Evolutionary conservation across 257 asterid species (phyloP).

Genomic region (Plantago major): DNA sequence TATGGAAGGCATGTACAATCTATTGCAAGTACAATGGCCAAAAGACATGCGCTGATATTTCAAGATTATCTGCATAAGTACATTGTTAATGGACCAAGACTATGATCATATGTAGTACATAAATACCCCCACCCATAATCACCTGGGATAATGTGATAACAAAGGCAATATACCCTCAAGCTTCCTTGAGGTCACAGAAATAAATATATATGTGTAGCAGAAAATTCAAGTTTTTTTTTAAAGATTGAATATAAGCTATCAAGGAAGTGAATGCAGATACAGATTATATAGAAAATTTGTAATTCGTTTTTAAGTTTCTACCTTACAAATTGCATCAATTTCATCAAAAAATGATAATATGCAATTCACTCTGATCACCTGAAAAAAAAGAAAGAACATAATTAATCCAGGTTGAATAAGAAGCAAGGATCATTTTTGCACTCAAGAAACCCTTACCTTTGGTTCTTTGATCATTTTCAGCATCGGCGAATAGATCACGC

Average conservation of each 20-base stretch:
- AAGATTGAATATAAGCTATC: constrained; percentile 11
- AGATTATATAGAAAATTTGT: neutral
- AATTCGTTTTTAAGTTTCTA: constrained; percentile 25
- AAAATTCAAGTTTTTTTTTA: neutral
- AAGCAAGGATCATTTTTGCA: constrained; percentile 7
- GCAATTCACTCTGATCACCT: constrained; percentile 98
- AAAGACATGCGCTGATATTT: constrained; percentile 2
- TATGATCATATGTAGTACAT: neutral
- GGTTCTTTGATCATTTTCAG: constrained; percentile 92
- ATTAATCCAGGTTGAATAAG: constrained; percentile 17
- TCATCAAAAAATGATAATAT: constrained; percentile 97
- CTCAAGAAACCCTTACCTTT: constrained; percentile 45
- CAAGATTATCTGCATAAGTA: constrained; percentile 1
- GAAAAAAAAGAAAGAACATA: constrained; percentile 32
- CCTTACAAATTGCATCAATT: constrained; percentile 99
- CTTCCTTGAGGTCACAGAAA: constrained; percentile 9
- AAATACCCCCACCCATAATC: constrained; percentile 9
- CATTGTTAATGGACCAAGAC: too few species aligned
- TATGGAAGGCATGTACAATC: constrained; percentile 15
- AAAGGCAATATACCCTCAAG: neutral
- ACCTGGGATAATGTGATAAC: constrained; percentile 7
- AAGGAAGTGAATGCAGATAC: neutral
- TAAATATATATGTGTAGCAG: neutral
- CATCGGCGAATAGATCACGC: constrained; percentile 97
- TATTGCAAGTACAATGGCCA: constrained; percentile 7